phyloP scores from a whole-genome alignment of 345 rosid species.

The Triadica sebifera region DNA sequence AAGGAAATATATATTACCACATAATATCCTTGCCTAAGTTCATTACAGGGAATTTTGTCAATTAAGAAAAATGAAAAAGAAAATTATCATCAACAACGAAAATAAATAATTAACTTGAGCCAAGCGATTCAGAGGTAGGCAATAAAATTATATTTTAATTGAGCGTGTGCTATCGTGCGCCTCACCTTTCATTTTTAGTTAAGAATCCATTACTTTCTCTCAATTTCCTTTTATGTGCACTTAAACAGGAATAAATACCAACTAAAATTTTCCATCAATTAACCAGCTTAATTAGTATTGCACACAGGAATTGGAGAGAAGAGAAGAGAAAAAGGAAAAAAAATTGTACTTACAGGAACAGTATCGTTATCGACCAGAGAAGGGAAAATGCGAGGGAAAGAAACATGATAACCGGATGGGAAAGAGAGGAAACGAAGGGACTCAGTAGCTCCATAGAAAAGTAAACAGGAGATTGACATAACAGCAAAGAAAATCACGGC shows the following conservation, averaged over 20 bases:
- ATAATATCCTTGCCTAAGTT: not conserved
- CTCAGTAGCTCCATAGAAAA: constrained; percentile 32
- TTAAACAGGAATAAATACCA: not conserved
- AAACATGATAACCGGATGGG: constrained; percentile 17
- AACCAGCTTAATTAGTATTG: not conserved
- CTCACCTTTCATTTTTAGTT: not conserved
- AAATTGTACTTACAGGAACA: constrained; percentile 13
- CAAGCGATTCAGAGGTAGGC: not conserved
- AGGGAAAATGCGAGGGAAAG: constrained; percentile 23
- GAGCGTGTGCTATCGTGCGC: not conserved
- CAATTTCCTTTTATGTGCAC: not conserved
- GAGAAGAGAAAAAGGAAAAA: not conserved
- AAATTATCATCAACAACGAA: not conserved
- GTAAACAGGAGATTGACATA: constrained; percentile 27
- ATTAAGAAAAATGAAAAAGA: not conserved
- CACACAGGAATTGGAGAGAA: not conserved
- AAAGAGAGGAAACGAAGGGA: constrained; percentile 24
- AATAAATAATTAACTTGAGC: not conserved
- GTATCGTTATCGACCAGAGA: not conserved
- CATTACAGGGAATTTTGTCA: not conserved
- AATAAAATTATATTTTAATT: not conserved
- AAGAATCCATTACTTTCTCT: not conserved
- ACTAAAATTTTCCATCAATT: not conserved
- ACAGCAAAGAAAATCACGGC: constrained; percentile 22
- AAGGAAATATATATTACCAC: not conserved